Conservation (phyloP, 805 yeast species). For the Sugiyamaella smithiae region DNA sequence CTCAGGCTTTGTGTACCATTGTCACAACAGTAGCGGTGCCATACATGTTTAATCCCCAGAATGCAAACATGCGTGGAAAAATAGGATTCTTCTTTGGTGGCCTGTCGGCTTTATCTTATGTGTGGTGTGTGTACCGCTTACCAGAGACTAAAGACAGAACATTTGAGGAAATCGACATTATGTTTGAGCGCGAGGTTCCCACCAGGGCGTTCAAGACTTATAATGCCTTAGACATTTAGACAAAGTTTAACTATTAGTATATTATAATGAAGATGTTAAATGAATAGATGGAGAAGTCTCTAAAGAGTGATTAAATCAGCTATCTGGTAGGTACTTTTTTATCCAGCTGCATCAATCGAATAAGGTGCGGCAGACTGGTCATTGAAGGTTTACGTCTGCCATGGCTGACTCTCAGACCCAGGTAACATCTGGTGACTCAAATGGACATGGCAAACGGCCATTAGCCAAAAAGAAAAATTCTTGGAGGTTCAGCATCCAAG, state of each 20-base stretch:
- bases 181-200: slow-evolving; percentile 38
- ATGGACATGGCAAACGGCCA: background rate
- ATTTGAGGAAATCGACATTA: slow-evolving; percentile 56
- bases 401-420: background rate
- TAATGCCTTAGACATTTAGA: slow-evolving; percentile 17
- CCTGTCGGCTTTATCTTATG: slow-evolving; percentile 30
- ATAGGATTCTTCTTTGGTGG: slow-evolving; percentile 50
- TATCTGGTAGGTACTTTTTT: too few relatives aligned
- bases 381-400: too few relatives aligned
- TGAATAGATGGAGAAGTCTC: too few relatives aligned
- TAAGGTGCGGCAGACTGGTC: background rate
- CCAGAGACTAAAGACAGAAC: slow-evolving; percentile 62
- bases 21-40: slow-evolving; percentile 35
- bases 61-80: slow-evolving; percentile 49
- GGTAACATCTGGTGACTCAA: background rate
- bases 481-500: slow-evolving; percentile 28
- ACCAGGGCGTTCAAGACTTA: slow-evolving; percentile 19
- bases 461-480: slow-evolving; percentile 7
- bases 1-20: slow-evolving; percentile 25
- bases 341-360: too few relatives aligned
- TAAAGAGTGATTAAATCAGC: too few relatives aligned
- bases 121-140: slow-evolving; percentile 50
- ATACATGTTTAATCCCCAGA: slow-evolving; percentile 48
- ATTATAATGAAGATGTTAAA: too few relatives aligned
- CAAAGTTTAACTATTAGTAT: too few relatives aligned